Conservation (phyloP, 2,329 filamentous ascomycete genomes). For the Beauveria australis region DNA sequence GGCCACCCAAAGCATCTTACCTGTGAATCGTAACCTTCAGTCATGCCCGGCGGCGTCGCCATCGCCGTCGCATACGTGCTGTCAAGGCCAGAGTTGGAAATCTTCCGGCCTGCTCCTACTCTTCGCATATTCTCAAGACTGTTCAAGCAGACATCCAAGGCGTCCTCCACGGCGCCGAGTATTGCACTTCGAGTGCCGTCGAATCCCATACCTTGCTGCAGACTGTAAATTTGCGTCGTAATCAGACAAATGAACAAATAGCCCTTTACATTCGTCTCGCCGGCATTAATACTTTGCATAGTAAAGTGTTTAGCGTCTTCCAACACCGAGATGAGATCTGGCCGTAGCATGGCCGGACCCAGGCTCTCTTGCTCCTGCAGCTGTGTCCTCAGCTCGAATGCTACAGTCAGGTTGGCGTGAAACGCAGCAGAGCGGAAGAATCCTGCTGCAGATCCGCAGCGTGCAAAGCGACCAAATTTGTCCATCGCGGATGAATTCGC, state of each 20-base stretch:
- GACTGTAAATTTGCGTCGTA: not conserved
- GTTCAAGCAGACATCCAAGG: not conserved
- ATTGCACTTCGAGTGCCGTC: not conserved
- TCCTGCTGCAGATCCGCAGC: constrained; percentile 30
- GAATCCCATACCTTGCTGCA: not conserved
- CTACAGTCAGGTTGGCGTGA: constrained; percentile 29
- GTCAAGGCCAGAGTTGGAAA: not conserved
- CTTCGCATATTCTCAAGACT: not conserved
- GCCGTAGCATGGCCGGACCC: constrained; percentile 24
- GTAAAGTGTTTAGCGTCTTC: constrained; percentile 33
- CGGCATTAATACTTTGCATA: constrained; percentile 31
- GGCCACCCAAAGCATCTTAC: not conserved
- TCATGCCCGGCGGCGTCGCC: not conserved
- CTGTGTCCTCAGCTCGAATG: constrained; percentile 32
- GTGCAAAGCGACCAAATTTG: constrained; percentile 21
- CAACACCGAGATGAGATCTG: constrained; percentile 35
- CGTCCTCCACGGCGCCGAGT: not conserved
- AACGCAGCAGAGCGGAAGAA: constrained; percentile 29
- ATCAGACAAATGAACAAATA: constrained; percentile 29
- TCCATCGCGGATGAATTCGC: constrained; percentile 6
- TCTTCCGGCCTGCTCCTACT: not conserved
- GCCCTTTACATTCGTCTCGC: constrained; percentile 49
- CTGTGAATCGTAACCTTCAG: not conserved
- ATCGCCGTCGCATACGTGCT: not conserved
- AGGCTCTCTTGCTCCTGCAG: constrained; percentile 33